These are phyloP conservation scores for Zizania palustris DNA, from an alignment of 202 grass and related monocot genomes.

Conservation along the genomic window DNA sequence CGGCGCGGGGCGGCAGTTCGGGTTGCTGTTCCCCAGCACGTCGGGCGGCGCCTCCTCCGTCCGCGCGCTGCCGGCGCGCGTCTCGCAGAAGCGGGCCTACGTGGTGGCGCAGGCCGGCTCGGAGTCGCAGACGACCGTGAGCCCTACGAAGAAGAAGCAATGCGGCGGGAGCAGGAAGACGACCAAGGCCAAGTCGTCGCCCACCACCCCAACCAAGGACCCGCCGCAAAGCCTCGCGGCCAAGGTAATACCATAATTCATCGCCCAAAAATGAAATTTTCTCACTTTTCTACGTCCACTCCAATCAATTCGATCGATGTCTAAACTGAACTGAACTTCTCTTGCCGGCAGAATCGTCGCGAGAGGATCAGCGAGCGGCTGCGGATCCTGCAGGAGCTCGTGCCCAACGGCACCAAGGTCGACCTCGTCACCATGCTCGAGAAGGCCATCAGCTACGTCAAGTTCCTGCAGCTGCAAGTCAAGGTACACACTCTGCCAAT, in stretches of 20 bases:
- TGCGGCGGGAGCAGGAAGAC: slow-evolving; percentile 63
- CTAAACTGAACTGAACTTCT: slow-evolving; percentile 1
- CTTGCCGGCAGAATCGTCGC: slow-evolving; percentile 59
- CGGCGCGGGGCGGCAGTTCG: slow-evolving; percentile 37
- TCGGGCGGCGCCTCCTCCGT: slow-evolving; percentile 22
- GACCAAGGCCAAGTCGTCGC: slow-evolving; percentile 57
- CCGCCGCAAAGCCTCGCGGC: slow-evolving; percentile 68
- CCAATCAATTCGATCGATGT: not conserved
- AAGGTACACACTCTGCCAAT: slow-evolving; percentile 43
- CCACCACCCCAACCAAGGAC: slow-evolving; percentile 55
- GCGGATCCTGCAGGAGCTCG: slow-evolving; percentile 79
- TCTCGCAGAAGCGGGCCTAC: slow-evolving; percentile 45
- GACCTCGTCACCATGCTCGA: slow-evolving; percentile 96
- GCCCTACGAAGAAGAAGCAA: slow-evolving; percentile 66
- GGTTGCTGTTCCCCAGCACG: slow-evolving; percentile 47
- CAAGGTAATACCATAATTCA: slow-evolving; percentile 49
- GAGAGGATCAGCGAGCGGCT: slow-evolving; percentile 89
- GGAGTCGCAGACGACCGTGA: slow-evolving; percentile 5
- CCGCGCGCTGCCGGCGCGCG: slow-evolving; percentile 26
- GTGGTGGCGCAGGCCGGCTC: slow-evolving; percentile 45
- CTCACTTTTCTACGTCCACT: not conserved
- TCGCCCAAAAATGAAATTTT: not conserved
- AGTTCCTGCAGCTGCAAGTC: slow-evolving; percentile 95
- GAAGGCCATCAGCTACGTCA: slow-evolving; percentile 87
- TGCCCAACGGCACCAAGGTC: slow-evolving; percentile 87